Conservation (phyloP, 2,329 filamentous ascomycete genomes). For the Pyricularia grisea region DNA sequence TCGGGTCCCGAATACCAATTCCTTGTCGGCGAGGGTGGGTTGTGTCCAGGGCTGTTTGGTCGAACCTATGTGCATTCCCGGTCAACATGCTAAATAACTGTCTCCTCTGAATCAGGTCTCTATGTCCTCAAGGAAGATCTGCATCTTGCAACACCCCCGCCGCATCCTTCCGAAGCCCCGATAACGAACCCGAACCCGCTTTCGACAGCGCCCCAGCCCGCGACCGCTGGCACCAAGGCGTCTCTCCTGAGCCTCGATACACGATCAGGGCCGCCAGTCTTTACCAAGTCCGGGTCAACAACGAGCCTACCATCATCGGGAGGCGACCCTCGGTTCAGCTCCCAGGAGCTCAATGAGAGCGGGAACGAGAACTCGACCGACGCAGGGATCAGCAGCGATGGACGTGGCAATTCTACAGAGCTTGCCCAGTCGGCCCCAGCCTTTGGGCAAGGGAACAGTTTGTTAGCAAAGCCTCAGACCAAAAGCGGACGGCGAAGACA, state of each 20-base stretch:
- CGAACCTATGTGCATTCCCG: background rate
- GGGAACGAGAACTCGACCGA: constrained; percentile 49
- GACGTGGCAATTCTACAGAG: constrained; percentile 39
- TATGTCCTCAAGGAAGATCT: constrained; percentile 88
- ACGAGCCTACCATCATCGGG: constrained; percentile 35
- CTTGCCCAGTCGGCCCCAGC: constrained; percentile 44
- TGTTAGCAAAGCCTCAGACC: constrained; percentile 51
- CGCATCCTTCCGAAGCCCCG: constrained; percentile 88
- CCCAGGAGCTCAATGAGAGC: constrained; percentile 21
- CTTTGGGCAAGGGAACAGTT: constrained; percentile 80
- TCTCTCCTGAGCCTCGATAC: constrained; percentile 66
- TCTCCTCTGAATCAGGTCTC: constrained; percentile 48
- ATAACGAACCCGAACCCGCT: constrained; percentile 83
- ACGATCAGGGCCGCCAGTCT: constrained; percentile 41
- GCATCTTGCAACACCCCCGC: constrained; percentile 85
- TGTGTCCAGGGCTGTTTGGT: constrained; percentile 1
- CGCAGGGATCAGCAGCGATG: constrained; percentile 46
- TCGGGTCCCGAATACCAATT: constrained; percentile 80
- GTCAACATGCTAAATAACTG: constrained; percentile 6
- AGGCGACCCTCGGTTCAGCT: constrained; percentile 9
- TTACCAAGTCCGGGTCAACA: constrained; percentile 44
- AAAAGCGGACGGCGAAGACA: constrained; percentile 78
- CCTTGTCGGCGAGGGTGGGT: constrained; percentile 79
- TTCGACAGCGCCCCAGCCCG: constrained; percentile 74
- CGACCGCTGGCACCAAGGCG: constrained; percentile 73